These are phyloP conservation scores for Stenogyne calaminthoides DNA, from an alignment of 305 asterid species.

Conservation along the genomic window DNA sequence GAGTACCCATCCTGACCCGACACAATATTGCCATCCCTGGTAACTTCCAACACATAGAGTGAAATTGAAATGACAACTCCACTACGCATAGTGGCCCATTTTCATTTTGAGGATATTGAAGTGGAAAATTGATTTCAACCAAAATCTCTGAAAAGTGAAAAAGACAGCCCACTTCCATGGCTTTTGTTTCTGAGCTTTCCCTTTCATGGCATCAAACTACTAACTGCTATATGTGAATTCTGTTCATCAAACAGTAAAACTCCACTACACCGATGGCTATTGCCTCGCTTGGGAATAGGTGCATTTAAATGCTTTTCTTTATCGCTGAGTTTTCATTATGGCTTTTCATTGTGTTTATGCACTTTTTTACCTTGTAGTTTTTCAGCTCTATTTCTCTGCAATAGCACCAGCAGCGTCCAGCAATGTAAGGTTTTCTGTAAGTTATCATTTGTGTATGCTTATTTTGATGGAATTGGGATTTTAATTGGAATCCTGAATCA, in stretches of 20 bases:
- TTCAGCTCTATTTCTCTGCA: background rate
- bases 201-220: background rate
- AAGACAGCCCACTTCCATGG: no score
- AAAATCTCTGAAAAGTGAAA: no score
- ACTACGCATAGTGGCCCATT: no score
- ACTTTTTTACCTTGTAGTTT: slow-evolving; percentile 11
- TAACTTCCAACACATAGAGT: no score
- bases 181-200: no score
- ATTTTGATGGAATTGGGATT: background rate
- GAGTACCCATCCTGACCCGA: no score
- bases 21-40: no score
- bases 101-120: no score
- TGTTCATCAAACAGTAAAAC: slow-evolving; percentile 7
- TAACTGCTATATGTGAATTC: slow-evolving; percentile 7
- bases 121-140: no score
- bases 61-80: no score
- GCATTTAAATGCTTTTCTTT: slow-evolving; percentile 24
- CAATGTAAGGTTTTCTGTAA: slow-evolving; percentile 26
- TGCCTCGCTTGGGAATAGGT: background rate
- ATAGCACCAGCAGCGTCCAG: slow-evolving; percentile 24
- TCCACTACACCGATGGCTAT: slow-evolving; percentile 14
- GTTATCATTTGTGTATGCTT: background rate
- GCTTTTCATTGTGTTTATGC: slow-evolving; percentile 27
- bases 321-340: background rate
- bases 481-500: background rate